A percentile compares a stretch with the other conserved stretches of the same genome.
phyloP scores from a whole-genome alignment of 2,329 filamentous ascomycete species.

The Alternaria sp. region DNA sequence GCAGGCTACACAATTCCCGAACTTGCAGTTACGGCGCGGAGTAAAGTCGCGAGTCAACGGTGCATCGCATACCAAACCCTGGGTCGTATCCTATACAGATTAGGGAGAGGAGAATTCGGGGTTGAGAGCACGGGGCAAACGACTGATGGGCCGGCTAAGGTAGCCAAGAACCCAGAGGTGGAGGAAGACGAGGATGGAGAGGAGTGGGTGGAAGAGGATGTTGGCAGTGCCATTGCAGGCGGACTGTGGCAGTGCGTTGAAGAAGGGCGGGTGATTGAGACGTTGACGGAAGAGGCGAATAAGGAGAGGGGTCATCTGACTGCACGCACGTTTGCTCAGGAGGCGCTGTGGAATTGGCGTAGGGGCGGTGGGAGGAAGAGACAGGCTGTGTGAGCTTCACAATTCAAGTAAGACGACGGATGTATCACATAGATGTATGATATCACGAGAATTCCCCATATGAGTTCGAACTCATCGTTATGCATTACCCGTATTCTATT shows the following conservation, averaged over 20 bases:
- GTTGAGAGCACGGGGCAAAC: conserved; percentile 53
- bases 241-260: conserved; percentile 85
- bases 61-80: conserved; percentile 93
- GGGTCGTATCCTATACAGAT: conserved; percentile 80
- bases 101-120: conserved; percentile 76
- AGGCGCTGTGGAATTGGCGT: conserved; percentile 89
- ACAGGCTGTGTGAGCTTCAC: conserved; percentile 53
- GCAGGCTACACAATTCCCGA: conserved; percentile 94
- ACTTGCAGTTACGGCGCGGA: conserved; percentile 79
- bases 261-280: conserved; percentile 77
- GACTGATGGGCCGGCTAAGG: conserved; percentile 56
- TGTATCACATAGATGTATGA: neutral
- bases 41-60: conserved; percentile 81
- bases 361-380: conserved; percentile 69
- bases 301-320: conserved; percentile 75
- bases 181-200: conserved; percentile 42
- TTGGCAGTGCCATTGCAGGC: conserved; percentile 61
- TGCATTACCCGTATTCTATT: neutral
- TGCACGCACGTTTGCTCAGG: conserved; percentile 81
- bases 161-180: conserved; percentile 47
- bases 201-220: conserved; percentile 46
- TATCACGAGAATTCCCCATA: neutral
- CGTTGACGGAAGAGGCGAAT: conserved; percentile 75
- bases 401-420: neutral
- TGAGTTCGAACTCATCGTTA: neutral